These are phyloP conservation scores for Aphanomyces euteiches DNA, from an alignment of 352 stramenopile species.

Conservation along the genomic window DNA sequence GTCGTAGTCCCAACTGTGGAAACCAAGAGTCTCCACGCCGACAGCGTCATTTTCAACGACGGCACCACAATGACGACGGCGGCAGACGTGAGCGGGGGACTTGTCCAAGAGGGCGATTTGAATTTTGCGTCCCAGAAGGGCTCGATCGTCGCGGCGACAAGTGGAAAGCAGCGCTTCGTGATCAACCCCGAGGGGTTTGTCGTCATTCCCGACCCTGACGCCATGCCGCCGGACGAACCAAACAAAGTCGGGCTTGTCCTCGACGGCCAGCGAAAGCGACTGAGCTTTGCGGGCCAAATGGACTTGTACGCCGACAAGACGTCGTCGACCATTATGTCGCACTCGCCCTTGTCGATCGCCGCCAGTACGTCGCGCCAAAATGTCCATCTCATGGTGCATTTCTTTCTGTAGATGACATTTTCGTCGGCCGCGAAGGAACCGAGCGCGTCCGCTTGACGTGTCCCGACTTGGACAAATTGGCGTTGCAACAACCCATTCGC, in stretches of 20 bases:
- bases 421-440: slow-evolving; percentile 14
- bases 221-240: slow-evolving; percentile 39
- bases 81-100: slow-evolving; percentile 64
- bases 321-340: slow-evolving; percentile 42
- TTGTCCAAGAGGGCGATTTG: slow-evolving; percentile 69
- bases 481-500: slow-evolving; percentile 36
- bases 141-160: slow-evolving; percentile 58
- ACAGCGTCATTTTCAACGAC: slow-evolving; percentile 67
- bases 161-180: slow-evolving; percentile 53
- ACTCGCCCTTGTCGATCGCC: slow-evolving; percentile 47
- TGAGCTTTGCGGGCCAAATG: slow-evolving; percentile 38
- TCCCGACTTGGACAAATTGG: neutral
- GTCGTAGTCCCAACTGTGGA: slow-evolving; percentile 52
- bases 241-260: slow-evolving; percentile 47
- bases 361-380: slow-evolving; percentile 33
- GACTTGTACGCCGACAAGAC: slow-evolving; percentile 47
- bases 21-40: slow-evolving; percentile 60
- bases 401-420: slow-evolving; percentile 19
- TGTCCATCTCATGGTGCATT: neutral
- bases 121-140: slow-evolving; percentile 70
- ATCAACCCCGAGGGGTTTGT: slow-evolving; percentile 55
- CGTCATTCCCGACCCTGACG: slow-evolving; percentile 43
- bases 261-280: slow-evolving; percentile 43
- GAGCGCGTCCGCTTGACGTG: neutral
- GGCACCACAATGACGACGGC: slow-evolving; percentile 77